These are phyloP conservation scores for Phalaenopsis hybrid DNA, from an alignment of 116 monocot genomes.

Conservation along the genomic window DNA sequence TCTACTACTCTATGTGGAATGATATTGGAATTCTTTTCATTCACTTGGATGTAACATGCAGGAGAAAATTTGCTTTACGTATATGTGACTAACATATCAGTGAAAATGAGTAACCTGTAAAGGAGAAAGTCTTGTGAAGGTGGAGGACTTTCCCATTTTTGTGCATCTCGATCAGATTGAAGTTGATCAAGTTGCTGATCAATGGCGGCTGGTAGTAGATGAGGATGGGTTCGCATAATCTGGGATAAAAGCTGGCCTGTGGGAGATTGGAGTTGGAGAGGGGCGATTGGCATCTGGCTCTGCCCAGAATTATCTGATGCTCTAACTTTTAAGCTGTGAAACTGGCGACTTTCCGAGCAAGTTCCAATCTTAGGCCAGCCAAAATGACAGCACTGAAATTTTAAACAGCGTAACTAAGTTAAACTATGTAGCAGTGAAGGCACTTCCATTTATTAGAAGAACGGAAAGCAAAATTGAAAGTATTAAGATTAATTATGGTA, in stretches of 20 bases:
- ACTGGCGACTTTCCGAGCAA: conserved; percentile 13
- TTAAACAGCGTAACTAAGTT: neutral
- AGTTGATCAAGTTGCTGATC: conserved; percentile 88
- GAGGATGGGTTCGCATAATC: conserved; percentile 87
- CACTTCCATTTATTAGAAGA: neutral
- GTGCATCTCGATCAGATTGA: conserved; percentile 56
- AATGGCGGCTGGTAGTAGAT: conserved; percentile 75
- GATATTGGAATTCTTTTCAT: neutral
- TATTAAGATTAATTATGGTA: neutral
- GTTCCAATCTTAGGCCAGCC: conserved; percentile 29
- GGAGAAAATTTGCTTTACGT: neutral
- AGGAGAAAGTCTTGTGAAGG: conserved; percentile 47
- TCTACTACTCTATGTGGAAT: neutral
- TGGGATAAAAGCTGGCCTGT: conserved; percentile 79
- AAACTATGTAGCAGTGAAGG: neutral
- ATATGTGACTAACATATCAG: neutral
- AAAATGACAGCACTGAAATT: conserved; percentile 37
- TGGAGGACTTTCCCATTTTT: conserved; percentile 37
- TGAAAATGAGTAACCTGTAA: conserved; percentile 41
- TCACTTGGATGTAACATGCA: neutral
- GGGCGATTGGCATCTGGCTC: conserved; percentile 45
- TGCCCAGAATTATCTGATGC: conserved; percentile 53
- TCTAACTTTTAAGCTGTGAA: conserved; percentile 44
- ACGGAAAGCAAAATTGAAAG: neutral
- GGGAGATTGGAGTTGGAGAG: conserved; percentile 78